Evolutionary conservation across 1,284 basidiomycete species (phyloP).

Genomic region (Sanghuangporus sanghuang): DNA sequence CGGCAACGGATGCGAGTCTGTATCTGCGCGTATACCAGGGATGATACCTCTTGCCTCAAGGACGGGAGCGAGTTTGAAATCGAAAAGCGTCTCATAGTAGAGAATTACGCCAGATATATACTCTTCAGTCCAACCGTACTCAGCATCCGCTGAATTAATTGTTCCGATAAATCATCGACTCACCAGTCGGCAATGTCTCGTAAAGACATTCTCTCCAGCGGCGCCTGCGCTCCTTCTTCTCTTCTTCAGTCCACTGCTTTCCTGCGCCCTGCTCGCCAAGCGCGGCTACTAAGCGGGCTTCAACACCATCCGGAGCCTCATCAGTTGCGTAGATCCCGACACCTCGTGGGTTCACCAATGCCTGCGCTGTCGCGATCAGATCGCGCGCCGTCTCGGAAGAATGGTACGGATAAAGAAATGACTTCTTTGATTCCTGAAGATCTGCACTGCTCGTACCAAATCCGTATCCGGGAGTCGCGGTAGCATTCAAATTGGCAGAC

Average conservation of each 20-base stretch:
- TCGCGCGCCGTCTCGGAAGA: slow-evolving; percentile 35
- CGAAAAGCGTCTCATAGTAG: slow-evolving; percentile 41
- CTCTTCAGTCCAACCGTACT: slow-evolving; percentile 26
- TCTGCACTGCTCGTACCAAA: slow-evolving; percentile 2
- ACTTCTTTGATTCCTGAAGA: neutral
- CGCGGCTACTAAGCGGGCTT: slow-evolving; percentile 35
- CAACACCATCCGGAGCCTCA: slow-evolving; percentile 42
- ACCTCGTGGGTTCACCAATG: slow-evolving; percentile 41
- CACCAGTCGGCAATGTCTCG: slow-evolving; percentile 37
- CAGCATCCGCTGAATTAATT: neutral
- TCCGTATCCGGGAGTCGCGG: slow-evolving; percentile 18
- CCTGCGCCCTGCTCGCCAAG: slow-evolving; percentile 26
- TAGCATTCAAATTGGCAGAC: slow-evolving; percentile 11
- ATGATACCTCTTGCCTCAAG: slow-evolving; percentile 42
- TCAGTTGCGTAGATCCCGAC: slow-evolving; percentile 53
- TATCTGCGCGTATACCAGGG: slow-evolving; percentile 46
- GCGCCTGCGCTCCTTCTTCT: slow-evolving; percentile 35
- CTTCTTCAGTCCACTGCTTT: slow-evolving; percentile 29
- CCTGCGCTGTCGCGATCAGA: slow-evolving; percentile 37
- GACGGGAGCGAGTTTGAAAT: slow-evolving; percentile 41
- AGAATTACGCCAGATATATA: slow-evolving; percentile 48
- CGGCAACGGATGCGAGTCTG: slow-evolving; percentile 42
- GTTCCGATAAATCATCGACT: slow-evolving; percentile 9
- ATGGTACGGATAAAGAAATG: slow-evolving; percentile 38
- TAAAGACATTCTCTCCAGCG: slow-evolving; percentile 43